Conservation (phyloP, 805 yeast species). For the Blastobotrys terrestris region DNA sequence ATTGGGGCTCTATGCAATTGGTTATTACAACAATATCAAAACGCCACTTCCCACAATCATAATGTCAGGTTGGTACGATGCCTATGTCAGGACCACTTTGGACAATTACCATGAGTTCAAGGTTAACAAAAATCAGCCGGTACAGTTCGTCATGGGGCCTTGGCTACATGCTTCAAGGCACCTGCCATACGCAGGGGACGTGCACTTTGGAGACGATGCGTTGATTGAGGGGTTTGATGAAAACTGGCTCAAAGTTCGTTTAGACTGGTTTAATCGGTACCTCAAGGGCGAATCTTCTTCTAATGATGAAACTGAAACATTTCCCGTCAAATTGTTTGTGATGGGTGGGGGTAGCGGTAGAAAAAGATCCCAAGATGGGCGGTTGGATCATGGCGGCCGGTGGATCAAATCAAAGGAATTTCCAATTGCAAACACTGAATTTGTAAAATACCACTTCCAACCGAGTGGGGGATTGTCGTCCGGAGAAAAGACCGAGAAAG, state of each 20-base stretch:
- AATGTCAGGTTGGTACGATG: slow-evolving; percentile 10
- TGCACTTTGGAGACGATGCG: slow-evolving; percentile 5
- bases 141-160: slow-evolving; percentile 8
- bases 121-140: slow-evolving; percentile 1
- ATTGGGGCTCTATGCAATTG: slow-evolving; percentile 7
- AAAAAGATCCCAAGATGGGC: neutral
- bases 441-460: neutral
- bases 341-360: slow-evolving; percentile 5
- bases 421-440: neutral
- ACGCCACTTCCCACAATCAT: slow-evolving; percentile 4
- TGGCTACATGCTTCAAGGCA: slow-evolving; percentile 8
- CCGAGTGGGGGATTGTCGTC: slow-evolving; percentile 1
- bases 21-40: slow-evolving; percentile 4
- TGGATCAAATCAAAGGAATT: slow-evolving; percentile 3
- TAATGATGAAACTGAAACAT: neutral
- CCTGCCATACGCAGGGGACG: slow-evolving; percentile 6
- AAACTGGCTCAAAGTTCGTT: slow-evolving; percentile 6
- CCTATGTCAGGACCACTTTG: slow-evolving; percentile 6
- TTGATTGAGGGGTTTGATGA: slow-evolving; percentile 7
- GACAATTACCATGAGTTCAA: slow-evolving; percentile 3
- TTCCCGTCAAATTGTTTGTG: slow-evolving; percentile 5
- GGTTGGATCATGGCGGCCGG: slow-evolving; percentile 6
- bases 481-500: neutral
- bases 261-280: slow-evolving; percentile 4
- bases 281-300: neutral